These are phyloP conservation scores for Pseudogymnoascus sp. DNA, from an alignment of 2,329 filamentous ascomycete genomes.

Conservation along the genomic window DNA sequence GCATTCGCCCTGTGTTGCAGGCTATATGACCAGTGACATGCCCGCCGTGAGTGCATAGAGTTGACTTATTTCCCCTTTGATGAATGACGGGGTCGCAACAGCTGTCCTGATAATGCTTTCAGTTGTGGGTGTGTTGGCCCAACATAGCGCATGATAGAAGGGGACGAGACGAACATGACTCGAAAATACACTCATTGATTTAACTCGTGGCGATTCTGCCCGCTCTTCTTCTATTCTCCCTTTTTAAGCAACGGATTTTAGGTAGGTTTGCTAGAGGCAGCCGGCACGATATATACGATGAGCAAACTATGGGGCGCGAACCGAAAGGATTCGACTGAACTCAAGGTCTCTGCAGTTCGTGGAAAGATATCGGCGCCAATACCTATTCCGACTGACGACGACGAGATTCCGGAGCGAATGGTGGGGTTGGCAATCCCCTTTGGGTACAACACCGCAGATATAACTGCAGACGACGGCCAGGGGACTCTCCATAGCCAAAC, in stretches of 20 bases:
- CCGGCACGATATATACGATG: conserved; percentile 16
- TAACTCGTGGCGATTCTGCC: conserved; percentile 1
- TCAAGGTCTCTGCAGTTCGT: conserved; percentile 40
- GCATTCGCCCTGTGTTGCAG: conserved; percentile 18
- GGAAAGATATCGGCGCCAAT: conserved; percentile 56
- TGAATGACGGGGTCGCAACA: conserved; percentile 4
- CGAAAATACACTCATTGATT: neutral
- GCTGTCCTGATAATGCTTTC: neutral
- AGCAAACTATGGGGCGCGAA: conserved; percentile 21
- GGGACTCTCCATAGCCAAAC: neutral
- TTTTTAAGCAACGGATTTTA: neutral
- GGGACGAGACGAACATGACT: neutral
- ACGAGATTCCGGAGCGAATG: conserved; percentile 46
- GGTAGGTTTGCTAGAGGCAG: neutral
- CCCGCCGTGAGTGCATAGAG: conserved; percentile 12
- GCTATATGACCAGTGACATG: conserved; percentile 27
- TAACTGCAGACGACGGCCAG: neutral
- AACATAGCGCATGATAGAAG: neutral
- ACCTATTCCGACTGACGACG: conserved; percentile 44
- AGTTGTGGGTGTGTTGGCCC: neutral
- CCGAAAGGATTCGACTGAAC: conserved; percentile 17
- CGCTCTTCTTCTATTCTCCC: neutral
- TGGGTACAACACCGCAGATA: conserved; percentile 16
- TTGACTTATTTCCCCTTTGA: conserved; percentile 15
- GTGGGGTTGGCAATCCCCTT: conserved; percentile 30